These are phyloP conservation scores for Cornus suecica DNA, from an alignment of 148 eudicot species.

Conservation along the genomic window DNA sequence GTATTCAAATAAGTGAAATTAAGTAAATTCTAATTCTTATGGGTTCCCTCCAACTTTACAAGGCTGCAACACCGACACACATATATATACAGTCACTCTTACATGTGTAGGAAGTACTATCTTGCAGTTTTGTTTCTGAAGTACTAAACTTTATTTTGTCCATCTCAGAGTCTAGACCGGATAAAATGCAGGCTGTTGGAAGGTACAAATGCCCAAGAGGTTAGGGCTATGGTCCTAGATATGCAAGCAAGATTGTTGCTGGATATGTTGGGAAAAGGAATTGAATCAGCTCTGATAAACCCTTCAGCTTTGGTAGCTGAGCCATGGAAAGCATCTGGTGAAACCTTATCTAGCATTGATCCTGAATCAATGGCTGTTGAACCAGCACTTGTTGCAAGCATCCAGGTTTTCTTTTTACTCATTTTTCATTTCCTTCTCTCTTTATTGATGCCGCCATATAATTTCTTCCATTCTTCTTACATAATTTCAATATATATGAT, in stretches of 20 bases:
- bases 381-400: slow-evolving; percentile 65
- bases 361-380: slow-evolving; percentile 96
- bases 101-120: neutral
- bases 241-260: slow-evolving; percentile 97
- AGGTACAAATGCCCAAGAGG: slow-evolving; percentile 97
- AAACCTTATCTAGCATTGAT: slow-evolving; percentile 63
- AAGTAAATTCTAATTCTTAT: too few species aligned
- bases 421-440: slow-evolving; percentile 1
- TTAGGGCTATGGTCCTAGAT: slow-evolving; percentile 98
- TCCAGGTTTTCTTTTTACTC: slow-evolving; percentile 59
- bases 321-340: slow-evolving; percentile 93
- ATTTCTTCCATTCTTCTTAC: neutral
- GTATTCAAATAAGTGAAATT: too few species aligned
- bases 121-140: neutral
- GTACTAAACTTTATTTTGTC: slow-evolving; percentile 11
- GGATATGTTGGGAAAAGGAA: slow-evolving; percentile 98
- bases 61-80: neutral
- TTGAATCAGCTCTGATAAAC: slow-evolving; percentile 85
- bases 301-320: slow-evolving; percentile 83
- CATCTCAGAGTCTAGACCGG: slow-evolving; percentile 84
- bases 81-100: neutral
- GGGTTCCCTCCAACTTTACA: too few species aligned
- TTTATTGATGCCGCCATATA: neutral
- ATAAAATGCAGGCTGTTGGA: slow-evolving; percentile 95
- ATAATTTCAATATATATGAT: neutral